Evolutionary conservation across 352 stramenopile genomes (phyloP).

Genomic region (Globisporangium iwayamae): DNA sequence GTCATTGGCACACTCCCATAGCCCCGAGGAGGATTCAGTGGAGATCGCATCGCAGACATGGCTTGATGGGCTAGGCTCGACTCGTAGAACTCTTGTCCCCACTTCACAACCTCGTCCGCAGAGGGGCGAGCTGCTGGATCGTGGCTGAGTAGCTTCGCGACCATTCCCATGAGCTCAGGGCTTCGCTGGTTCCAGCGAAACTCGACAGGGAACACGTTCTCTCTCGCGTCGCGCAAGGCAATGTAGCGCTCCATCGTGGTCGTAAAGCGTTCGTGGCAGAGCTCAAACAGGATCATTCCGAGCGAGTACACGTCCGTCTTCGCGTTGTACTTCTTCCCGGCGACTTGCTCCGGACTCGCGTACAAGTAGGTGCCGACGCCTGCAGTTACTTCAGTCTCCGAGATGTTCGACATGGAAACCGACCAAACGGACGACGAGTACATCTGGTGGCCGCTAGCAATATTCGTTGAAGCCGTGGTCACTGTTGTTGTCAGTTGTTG

Average conservation of each 20-base stretch:
- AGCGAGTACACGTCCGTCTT: constrained; percentile 91
- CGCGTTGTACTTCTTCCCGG: constrained; percentile 88
- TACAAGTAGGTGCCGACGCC: constrained; percentile 91
- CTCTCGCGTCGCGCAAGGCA: constrained; percentile 67
- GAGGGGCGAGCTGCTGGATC: constrained; percentile 51
- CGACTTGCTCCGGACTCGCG: constrained; percentile 87
- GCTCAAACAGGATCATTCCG: constrained; percentile 91
- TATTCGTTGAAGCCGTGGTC: constrained; percentile 11
- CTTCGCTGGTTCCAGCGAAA: constrained; percentile 51
- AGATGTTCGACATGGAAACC: constrained; percentile 54
- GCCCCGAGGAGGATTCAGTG: constrained; percentile 24
- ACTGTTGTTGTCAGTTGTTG: constrained; percentile 12
- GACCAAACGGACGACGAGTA: constrained; percentile 60
- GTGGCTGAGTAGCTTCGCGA: constrained; percentile 51
- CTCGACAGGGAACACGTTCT: constrained; percentile 57
- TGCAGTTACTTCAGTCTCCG: constrained; percentile 79
- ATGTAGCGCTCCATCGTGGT: constrained; percentile 90
- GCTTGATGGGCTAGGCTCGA: constrained; percentile 49
- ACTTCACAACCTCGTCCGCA: constrained; percentile 66
- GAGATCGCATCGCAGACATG: constrained; percentile 51
- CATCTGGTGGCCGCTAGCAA: constrained; percentile 18
- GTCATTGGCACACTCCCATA: constrained; percentile 20
- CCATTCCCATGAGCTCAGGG: constrained; percentile 69
- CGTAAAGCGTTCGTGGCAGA: constrained; percentile 85
- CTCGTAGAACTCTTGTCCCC: constrained; percentile 78